phyloP scores from a whole-genome alignment of 139 green algal genomes.

The Haematococcus sp. region DNA sequence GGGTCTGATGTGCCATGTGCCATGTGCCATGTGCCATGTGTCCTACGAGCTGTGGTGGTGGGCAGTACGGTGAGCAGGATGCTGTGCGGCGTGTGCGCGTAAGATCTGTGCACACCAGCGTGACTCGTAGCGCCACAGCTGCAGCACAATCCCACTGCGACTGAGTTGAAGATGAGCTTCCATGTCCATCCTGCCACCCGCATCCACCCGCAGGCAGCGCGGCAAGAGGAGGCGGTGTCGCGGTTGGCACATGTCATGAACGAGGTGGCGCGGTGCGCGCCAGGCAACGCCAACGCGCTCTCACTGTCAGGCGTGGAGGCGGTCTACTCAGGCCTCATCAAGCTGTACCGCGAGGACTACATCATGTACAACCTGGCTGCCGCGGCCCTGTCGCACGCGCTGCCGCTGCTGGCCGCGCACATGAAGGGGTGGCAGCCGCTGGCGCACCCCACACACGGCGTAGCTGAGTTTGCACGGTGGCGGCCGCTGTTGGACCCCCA shows the following conservation, averaged over 20 bases:
- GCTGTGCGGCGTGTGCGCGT: too few relatives aligned
- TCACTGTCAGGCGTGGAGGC: slow-evolving; percentile 39
- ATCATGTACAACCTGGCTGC: slow-evolving; percentile 77
- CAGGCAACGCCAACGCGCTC: not conserved
- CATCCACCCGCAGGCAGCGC: not conserved
- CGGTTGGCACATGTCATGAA: slow-evolving; percentile 11
- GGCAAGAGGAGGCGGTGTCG: not conserved
- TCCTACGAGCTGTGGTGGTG: too few relatives aligned
- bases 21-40: too few relatives aligned
- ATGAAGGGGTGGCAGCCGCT: slow-evolving; percentile 62
- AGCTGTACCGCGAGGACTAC: slow-evolving; percentile 74
- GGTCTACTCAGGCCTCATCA: slow-evolving; percentile 46
- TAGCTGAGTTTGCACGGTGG: slow-evolving; percentile 56
- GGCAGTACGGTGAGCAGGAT: too few relatives aligned
- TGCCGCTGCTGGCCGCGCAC: slow-evolving; percentile 36
- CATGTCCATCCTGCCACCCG: too few relatives aligned
- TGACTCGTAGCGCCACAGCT: too few relatives aligned
- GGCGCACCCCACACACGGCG: slow-evolving; percentile 35
- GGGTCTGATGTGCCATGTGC: too few relatives aligned
- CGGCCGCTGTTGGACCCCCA: slow-evolving; percentile 60
- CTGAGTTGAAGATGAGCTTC: too few relatives aligned
- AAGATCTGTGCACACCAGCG: too few relatives aligned
- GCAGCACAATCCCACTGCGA: too few relatives aligned
- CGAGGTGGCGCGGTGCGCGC: slow-evolving; percentile 1
- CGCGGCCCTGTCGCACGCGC: slow-evolving; percentile 62